Percentiles rank a stretch among this genome's conserved stretches.
phyloP scores from a whole-genome alignment of 176 grass and related monocot species.

The Bolboschoenus planiculmis region DNA sequence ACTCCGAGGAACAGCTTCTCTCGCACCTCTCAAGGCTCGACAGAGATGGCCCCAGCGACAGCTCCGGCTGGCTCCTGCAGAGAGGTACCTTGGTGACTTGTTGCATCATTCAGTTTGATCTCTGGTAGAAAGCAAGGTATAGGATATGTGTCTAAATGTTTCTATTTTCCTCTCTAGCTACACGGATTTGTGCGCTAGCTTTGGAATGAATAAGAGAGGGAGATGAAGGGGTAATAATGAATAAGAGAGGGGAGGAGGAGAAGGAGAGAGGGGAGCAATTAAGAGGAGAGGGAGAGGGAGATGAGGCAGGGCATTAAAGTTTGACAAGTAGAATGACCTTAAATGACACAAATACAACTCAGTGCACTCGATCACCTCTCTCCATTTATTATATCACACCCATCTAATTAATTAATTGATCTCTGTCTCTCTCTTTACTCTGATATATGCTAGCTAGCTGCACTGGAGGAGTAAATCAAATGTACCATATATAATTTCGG shows the following conservation, averaged over 20 bases:
- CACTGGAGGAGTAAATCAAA: not conserved
- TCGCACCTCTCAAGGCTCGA: conserved; percentile 3
- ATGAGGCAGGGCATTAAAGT: conserved; percentile 70
- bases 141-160: conserved; percentile 3
- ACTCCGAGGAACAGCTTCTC: conserved; percentile 64
- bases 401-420: too few relatives aligned
- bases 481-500: not conserved
- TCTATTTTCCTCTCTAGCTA: not conserved
- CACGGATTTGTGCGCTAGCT: conserved; percentile 14
- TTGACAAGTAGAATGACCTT: conserved; percentile 76
- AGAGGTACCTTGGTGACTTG: not conserved
- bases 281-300: conserved; percentile 39
- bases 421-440: not conserved
- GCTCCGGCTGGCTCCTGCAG: conserved; percentile 42
- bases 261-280: not conserved
- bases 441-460: too few relatives aligned
- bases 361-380: conserved; percentile 46
- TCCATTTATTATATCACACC: conserved; percentile 48
- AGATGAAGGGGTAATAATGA: conserved; percentile 37
- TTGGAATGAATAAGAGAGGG: conserved; percentile 60
- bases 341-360: conserved; percentile 73
- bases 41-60: conserved; percentile 51
- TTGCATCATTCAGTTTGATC: not conserved
- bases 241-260: conserved; percentile 25
- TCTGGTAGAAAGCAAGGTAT: not conserved